Evolutionary conservation across 2,329 filamentous ascomycete genomes (phyloP), one percentile per base, ranked within the genome.

Genomic region (Scedosporium apiospermum): DNA sequence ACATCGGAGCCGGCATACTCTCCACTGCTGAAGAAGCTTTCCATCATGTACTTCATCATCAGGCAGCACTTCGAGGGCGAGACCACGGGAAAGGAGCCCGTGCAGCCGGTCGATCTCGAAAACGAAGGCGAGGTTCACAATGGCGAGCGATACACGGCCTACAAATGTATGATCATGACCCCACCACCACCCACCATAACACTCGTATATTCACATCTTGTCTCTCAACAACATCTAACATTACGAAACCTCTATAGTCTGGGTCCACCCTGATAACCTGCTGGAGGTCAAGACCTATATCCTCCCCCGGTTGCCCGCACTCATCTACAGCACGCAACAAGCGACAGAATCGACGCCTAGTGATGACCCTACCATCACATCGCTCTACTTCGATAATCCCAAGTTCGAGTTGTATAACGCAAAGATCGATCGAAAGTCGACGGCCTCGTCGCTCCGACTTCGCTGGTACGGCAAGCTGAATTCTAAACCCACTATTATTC

Each of bases 211-310:
- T 7, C 21, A 5, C 14, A 30, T 30, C 14, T 57, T 26, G 23
- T 23, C 12, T 9, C 14, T 9, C 26, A n/a, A 38, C 10, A 16
- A 16, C 18, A n/a, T n/a, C 59, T 80, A 70, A 80, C 62, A 58
- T 58, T 62, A 34, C 61, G 55, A 16, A 10, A 34, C 23, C 62
- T 6, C 26, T 16, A 12, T 63, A 89, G 87, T 96, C 78, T 99
- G 95, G 95, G 88, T 99, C 5, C 95, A 99, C 73, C 84, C 87
- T 38, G 95, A 99, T 70, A 98, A 99, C 75, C 80, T 98, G 30
- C 86, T 98, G 68, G 95, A 99, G 77, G 91, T 98, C 73, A 97
- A 98, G 82, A 98, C 95, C 4, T 87, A 91, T 70, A 96, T 99
- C 65, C 84, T 98, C 38, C 90, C 95, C 65, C 90, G 90, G 63